Conservation (phyloP, 148 eudicot genomes). For the Nepenthes mirabilis region DNA sequence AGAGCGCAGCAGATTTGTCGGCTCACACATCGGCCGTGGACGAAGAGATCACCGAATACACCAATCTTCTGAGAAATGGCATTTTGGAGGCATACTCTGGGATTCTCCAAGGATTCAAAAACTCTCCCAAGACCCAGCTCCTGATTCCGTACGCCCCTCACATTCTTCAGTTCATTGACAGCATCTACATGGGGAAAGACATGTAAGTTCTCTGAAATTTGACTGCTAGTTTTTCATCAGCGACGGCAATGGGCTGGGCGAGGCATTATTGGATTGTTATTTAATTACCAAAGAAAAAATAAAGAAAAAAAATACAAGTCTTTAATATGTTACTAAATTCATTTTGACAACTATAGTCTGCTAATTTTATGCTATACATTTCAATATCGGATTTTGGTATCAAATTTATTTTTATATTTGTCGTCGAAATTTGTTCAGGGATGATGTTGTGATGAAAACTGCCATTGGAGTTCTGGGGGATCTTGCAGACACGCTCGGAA, state of each 20-base stretch:
- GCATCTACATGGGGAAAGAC: constrained; percentile 74
- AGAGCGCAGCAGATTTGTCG: constrained; percentile 79
- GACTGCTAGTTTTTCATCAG: background rate
- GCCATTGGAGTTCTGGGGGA: constrained; percentile 46
- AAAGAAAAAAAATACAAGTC: too few relatives aligned
- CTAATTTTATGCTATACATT: too few relatives aligned
- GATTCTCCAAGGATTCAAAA: constrained; percentile 85
- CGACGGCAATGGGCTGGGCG: too few relatives aligned
- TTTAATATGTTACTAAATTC: too few relatives aligned
- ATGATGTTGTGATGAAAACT: constrained; percentile 3
- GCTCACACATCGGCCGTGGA: constrained; percentile 54
- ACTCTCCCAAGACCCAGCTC: constrained; percentile 62
- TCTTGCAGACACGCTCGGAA: constrained; percentile 90
- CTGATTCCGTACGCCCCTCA: constrained; percentile 67
- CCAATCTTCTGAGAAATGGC: constrained; percentile 69
- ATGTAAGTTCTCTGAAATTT: constrained; percentile 38
- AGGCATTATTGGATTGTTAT: too few relatives aligned
- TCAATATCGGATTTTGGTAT: too few relatives aligned
- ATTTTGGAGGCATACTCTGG: constrained; percentile 91
- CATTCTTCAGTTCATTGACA: constrained; percentile 69
- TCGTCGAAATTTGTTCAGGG: background rate
- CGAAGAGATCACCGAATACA: constrained; percentile 72
- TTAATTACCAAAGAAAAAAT: too few relatives aligned
- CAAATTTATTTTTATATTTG: background rate
- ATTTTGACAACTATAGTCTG: too few relatives aligned